Base-by-base conservation (phyloP, 208 protist genomes). In the Trypanosoma brucei region DNA sequence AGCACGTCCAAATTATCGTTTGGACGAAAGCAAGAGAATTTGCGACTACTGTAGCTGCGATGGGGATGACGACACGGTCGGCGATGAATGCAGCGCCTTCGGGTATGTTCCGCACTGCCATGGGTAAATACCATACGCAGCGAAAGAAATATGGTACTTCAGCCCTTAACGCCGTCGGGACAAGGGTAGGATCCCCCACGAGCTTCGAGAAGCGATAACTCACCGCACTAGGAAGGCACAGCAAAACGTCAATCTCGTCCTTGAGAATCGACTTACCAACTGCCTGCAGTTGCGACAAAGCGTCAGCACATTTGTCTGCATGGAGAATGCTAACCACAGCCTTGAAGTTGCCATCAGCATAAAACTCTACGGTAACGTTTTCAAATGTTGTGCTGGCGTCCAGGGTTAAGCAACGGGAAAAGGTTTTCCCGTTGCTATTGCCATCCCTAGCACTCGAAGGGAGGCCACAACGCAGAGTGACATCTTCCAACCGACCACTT, bases 301-400 rank as follows among this genome's bases (percentile, higher is more conserved):
- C 49, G 42, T 70, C 65, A 7, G 31, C 30, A 46, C 65, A 70
- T 7, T 39, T 50, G 6, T 62, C 50, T 14, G 65, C 65, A 48
- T 13, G 30, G 54, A 22, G 35, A 59, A 70, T 70, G 11, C 22
- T 39, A 8, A 42, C n/a, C 30, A 34, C 40, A 45, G 34, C 62
- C 33, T 51, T 11, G 64, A 54, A 45, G 31, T 44, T 44, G 53
- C 39, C 51, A 35, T 38, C 46, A 33, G 52, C 44, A 36, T 70
- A 79, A 11, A 72, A 14, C 31, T 75, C 73, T 4, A 79, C 2
- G 1, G 22, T 35, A 37, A 79, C 69, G 62, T 79, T 65, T 14
- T 56, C 46, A 52, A 75, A 40, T 7, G 55, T 51, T 7, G 46
- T 36, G 51, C 62, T 55, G 13, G 55, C 37, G 11, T 52, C 39